Base-by-base conservation (phyloP, 192 early-diverging fungal genomes). In the Podila minutissima region DNA sequence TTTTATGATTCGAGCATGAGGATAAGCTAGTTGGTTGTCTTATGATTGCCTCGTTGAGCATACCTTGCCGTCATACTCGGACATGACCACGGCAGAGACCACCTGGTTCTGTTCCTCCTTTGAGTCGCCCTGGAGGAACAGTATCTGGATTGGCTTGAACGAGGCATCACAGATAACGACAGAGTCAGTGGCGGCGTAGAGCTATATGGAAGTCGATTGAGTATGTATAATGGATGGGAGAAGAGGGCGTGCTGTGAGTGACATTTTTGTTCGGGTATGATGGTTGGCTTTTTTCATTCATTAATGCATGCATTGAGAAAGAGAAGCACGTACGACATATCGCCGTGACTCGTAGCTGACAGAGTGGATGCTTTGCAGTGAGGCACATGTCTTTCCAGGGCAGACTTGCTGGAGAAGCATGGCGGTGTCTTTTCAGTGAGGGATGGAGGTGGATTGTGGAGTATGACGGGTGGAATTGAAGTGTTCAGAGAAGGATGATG, bases 401-500 rank as follows among this genome's bases (percentile, higher is more conserved):
- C 86, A 88, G 67, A 83, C 83, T 70, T 90, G 89, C 66, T 87
- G 86, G 38, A 87, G 73, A 22, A 88, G 79, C 89, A 90, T 90
- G 60, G 62, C 4, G 11, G 26, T n/a, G 10, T 29, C n/a, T 29
- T 19, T 65, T 15, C 24, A 24, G n/a, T 5, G 24, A 60, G 10
- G 20, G 20, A 19, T 38, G n/a, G 15, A 20, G 37, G 66, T 4
- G 53, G 8, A 46, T 17, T 46, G 26, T 5, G 64, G 12, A 26
- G 6, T 49, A 35, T 48, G 48, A 26, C 51, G 15, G 28, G 46
- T 9, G 29, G 64, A 7, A 29, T 28, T 32, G 28, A 65, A 9
- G 15, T 31, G 10, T 22, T 19, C 22, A 66, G 24, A 32, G 48
- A 24, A 17, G 10, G 26, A 49, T 31, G 41, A 49, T n/a, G 29